These are phyloP conservation scores for Phialophora macrospora DNA, from an alignment of 2,329 filamentous ascomycete genomes.

Conservation along the genomic window DNA sequence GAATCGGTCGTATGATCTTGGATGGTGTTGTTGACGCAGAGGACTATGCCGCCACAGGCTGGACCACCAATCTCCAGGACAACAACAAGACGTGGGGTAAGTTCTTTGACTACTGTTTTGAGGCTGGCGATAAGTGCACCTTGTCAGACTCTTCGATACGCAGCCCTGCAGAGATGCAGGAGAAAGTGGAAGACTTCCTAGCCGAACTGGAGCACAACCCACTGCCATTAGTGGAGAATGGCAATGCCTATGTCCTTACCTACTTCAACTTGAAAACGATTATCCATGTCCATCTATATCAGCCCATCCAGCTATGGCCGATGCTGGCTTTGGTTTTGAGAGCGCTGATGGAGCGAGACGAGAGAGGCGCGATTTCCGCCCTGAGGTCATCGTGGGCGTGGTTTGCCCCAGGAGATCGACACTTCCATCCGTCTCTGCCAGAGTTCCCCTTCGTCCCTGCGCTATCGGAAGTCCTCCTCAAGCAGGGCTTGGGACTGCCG, in stretches of 20 bases:
- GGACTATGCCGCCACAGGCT: conserved; percentile 57
- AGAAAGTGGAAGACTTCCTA: conserved; percentile 30
- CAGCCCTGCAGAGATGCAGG: conserved; percentile 26
- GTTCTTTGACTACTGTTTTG: conserved; percentile 61
- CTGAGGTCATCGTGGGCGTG: conserved; percentile 1
- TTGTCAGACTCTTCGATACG: conserved; percentile 43
- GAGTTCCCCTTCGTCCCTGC: background rate
- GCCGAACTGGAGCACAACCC: conserved; percentile 32
- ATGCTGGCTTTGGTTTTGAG: conserved; percentile 52
- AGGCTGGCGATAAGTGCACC: conserved; percentile 55
- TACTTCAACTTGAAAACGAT: conserved; percentile 56
- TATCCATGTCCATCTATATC: conserved; percentile 40
- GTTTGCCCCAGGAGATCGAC: background rate
- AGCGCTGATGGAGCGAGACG: conserved; percentile 43
- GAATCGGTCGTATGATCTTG: conserved; percentile 49
- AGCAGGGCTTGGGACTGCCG: conserved; percentile 15
- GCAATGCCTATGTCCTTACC: conserved; percentile 53
- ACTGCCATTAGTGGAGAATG: conserved; percentile 44
- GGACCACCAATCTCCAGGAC: conserved; percentile 58
- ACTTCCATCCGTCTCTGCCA: conserved; percentile 22
- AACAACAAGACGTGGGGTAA: conserved; percentile 59
- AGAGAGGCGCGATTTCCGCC: conserved; percentile 14
- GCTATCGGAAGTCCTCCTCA: background rate
- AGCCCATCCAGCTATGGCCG: conserved; percentile 33
- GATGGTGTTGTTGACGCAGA: conserved; percentile 50